These are phyloP conservation scores for Ascochyta koolunga DNA, from an alignment of 2,329 filamentous ascomycete species.

Conservation along the genomic window DNA sequence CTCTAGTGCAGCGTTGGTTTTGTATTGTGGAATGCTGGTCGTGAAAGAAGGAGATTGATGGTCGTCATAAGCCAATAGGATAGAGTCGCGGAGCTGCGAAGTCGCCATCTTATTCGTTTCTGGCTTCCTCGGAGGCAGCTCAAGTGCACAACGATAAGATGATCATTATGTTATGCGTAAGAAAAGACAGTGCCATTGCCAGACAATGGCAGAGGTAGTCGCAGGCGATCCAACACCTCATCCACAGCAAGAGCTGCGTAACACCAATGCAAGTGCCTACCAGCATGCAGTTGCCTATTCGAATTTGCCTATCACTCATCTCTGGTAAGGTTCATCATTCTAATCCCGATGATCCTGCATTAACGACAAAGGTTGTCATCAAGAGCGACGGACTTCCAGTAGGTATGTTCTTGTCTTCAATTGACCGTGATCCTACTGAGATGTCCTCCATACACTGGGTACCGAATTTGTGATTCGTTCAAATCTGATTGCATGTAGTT, in stretches of 20 bases:
- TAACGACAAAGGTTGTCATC: not conserved
- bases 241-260: not conserved
- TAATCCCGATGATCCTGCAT: not conserved
- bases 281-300: not conserved
- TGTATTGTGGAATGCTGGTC: constrained; percentile 15
- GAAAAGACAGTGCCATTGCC: not conserved
- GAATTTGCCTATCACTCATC: not conserved
- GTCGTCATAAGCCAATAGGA: constrained; percentile 18
- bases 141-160: not conserved
- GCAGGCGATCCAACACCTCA: too few relatives aligned
- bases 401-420: not conserved
- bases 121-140: not conserved
- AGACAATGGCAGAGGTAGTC: not conserved
- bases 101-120: not conserved
- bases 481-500: too few relatives aligned
- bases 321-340: too few relatives aligned
- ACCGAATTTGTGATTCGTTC: not conserved
- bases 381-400: not conserved
- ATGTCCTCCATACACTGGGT: not conserved
- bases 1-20: constrained; percentile 16
- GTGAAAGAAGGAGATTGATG: constrained; percentile 10
- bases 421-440: not conserved
- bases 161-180: not conserved
- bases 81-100: constrained; percentile 8
- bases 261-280: not conserved